phyloP scores from a whole-genome alignment of 768 basidiomycete species.

The Rhodotorula sphaerocarpa region DNA sequence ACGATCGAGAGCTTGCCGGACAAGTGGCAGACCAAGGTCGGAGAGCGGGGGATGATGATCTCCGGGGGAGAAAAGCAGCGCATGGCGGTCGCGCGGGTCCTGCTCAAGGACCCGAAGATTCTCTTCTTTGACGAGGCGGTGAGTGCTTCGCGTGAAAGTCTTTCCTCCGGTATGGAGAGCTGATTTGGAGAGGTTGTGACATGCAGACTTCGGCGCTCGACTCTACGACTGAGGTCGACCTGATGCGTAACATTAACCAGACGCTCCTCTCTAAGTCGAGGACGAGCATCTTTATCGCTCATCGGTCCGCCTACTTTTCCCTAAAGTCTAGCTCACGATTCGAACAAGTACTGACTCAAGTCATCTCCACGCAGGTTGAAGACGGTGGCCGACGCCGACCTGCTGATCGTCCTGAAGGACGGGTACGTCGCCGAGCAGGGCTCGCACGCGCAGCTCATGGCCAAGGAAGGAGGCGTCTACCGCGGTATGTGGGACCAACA shows the following conservation, averaged over 20 bases:
- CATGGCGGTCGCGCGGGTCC: constrained; percentile 80
- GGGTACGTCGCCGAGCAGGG: constrained; percentile 87
- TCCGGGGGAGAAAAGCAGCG: constrained; percentile 98
- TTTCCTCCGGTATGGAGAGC: too few relatives aligned
- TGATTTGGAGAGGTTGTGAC: too few relatives aligned
- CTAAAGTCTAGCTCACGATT: neutral
- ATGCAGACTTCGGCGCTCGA: constrained; percentile 92
- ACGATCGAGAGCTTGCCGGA: constrained; percentile 73
- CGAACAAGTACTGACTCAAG: too few relatives aligned
- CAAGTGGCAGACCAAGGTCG: constrained; percentile 80
- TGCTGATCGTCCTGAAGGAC: constrained; percentile 89
- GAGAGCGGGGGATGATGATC: constrained; percentile 94
- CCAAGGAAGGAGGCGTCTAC: constrained; percentile 50
- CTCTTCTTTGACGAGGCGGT: constrained; percentile 98
- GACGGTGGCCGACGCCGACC: constrained; percentile 76
- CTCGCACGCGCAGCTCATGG: constrained; percentile 78
- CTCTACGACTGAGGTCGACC: constrained; percentile 83
- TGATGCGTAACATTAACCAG: constrained; percentile 87
- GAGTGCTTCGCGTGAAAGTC: too few relatives aligned
- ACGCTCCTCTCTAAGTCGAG: constrained; percentile 66
- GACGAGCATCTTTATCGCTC: constrained; percentile 95
- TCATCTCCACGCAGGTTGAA: constrained; percentile 51
- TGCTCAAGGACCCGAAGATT: constrained; percentile 90
- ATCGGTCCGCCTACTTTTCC: constrained; percentile 48
- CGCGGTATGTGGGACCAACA: constrained; percentile 34